Evolutionary conservation across 2,329 filamentous ascomycete species (phyloP).

Genomic region (Leptographium galeiforme): DNA sequence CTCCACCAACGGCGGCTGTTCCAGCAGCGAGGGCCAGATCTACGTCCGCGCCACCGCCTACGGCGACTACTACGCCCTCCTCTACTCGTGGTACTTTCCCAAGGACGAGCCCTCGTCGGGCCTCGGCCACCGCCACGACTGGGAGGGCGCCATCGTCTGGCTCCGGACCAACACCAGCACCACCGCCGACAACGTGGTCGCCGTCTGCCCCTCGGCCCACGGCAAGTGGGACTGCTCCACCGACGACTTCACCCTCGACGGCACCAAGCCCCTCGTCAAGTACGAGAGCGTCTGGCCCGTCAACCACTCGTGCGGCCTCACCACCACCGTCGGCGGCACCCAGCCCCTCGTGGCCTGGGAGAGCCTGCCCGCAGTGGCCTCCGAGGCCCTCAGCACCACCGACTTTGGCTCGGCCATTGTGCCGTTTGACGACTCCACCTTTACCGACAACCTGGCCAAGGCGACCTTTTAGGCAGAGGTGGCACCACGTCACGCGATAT

Average conservation of each 20-base stretch:
- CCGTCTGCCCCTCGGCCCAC: slow-evolving; percentile 21
- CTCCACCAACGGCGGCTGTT: slow-evolving; percentile 18
- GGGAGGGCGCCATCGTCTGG: slow-evolving; percentile 23
- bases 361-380: slow-evolving; percentile 20
- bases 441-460: slow-evolving; percentile 10
- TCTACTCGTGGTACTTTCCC: slow-evolving; percentile 33
- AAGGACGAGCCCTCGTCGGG: slow-evolving; percentile 27
- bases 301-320: slow-evolving; percentile 19
- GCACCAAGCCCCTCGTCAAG: slow-evolving; percentile 15
- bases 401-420: slow-evolving; percentile 28
- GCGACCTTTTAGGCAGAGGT: slow-evolving; percentile 1
- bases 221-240: slow-evolving; percentile 19
- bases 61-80: slow-evolving; percentile 20
- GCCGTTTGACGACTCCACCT: slow-evolving; percentile 21
- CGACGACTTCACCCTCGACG: slow-evolving; percentile 10
- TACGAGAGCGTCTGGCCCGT: slow-evolving; percentile 19
- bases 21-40: slow-evolving; percentile 21
- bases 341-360: slow-evolving; percentile 31
- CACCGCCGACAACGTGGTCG: slow-evolving; percentile 19
- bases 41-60: slow-evolving; percentile 20
- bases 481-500: no score
- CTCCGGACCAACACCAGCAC: slow-evolving; percentile 15
- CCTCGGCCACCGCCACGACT: slow-evolving; percentile 25
- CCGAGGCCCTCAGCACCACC: slow-evolving; percentile 21
- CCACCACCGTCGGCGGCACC: slow-evolving; percentile 16